Base-by-base conservation (phyloP, 768 basidiomycete genomes). In the Psilocybe cyanescens region DNA sequence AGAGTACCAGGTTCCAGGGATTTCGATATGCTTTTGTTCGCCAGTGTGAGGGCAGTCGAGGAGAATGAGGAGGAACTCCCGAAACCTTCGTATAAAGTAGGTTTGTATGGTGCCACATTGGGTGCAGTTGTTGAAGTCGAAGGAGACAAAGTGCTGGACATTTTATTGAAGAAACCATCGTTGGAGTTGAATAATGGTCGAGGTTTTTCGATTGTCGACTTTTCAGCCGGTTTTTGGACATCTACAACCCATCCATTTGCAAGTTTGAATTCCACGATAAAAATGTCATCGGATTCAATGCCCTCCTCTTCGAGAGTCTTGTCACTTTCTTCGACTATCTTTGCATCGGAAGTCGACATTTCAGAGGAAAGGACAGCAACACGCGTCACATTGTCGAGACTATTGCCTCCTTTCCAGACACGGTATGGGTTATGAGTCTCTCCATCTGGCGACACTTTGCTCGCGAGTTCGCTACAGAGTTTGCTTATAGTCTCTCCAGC, bases 261-360 rank as follows among this genome's bases (percentile, higher is more conserved):
- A 37, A 75, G 70, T 67, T 86, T 84, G 69, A 89, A 83, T 67
- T 97, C 95, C n/a, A 95, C 84, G 1, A 88, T 85, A 73, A 95
- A 89, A 1, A 80, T 76, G 68, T 95, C 92, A 28, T 84, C 88
- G 2, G 79, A 77, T 60, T 85, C 77, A 30, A 91, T 77, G 45
- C 79, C 73, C 2, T 79, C 82, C 28, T 90, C 89, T 50, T 86
- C 86, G 12, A 92, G 73, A 0, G 81, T 82, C 65, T 77, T 80
- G 48, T 81, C 72, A 53, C 74, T 79, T 35, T 78, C 77, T 19
- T 79, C 78, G 6, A 88, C 64, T 44, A 86, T 71, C 46, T 81
- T 80, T 16, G 74, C 74, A 24, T 75, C 71, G 6, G 69, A 67
- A 16, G 60, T 57, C 33, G 67, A 55, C 9, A 82, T 66, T 45